Percentiles rank a stretch among this genome's conserved stretches.
Conservation (phyloP, 2,329 filamentous ascomycete species). For the Colletotrichum truncatum region DNA sequence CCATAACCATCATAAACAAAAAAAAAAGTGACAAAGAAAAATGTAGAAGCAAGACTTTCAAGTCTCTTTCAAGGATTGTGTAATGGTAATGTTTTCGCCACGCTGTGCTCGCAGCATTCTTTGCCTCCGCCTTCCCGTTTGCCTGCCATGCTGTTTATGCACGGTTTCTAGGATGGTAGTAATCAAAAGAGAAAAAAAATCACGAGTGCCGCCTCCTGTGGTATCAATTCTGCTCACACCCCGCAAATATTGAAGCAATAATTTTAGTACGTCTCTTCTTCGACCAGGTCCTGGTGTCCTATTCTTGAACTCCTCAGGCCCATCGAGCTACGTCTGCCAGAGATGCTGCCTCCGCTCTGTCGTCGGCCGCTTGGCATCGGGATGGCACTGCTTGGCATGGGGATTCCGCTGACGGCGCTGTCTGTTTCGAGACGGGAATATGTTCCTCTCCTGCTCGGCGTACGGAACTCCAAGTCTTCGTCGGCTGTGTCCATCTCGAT, state of each 20-base stretch:
- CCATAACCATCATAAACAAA: conserved; percentile 21
- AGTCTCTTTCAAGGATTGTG: conserved; percentile 10
- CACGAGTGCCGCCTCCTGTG: conserved; percentile 38
- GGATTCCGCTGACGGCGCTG: conserved; percentile 48
- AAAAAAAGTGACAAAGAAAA: conserved; percentile 19
- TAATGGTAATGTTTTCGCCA: conserved; percentile 9
- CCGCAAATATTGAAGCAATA: not conserved
- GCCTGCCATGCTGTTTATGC: not conserved
- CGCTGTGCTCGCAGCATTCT: conserved; percentile 10
- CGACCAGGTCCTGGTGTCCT: conserved; percentile 52
- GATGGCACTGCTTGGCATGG: conserved; percentile 53
- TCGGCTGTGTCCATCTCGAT: conserved; percentile 59
- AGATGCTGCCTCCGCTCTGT: conserved; percentile 47
- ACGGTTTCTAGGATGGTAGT: conserved; percentile 27
- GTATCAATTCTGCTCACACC: conserved; percentile 23
- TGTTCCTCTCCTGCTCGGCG: conserved; percentile 64
- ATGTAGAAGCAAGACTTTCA: not conserved
- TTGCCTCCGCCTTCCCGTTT: not conserved
- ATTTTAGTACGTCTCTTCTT: conserved; percentile 64
- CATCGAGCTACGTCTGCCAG: conserved; percentile 47
- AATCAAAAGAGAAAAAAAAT: conserved; percentile 43
- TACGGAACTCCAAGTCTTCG: conserved; percentile 52
- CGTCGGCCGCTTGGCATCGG: conserved; percentile 55
- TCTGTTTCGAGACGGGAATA: conserved; percentile 60
- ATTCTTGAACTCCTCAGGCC: conserved; percentile 26